Percentiles rank a stretch among this genome's conserved stretches.
phyloP scores from a whole-genome alignment of 768 basidiomycete species.

The Amanita jacksonii region DNA sequence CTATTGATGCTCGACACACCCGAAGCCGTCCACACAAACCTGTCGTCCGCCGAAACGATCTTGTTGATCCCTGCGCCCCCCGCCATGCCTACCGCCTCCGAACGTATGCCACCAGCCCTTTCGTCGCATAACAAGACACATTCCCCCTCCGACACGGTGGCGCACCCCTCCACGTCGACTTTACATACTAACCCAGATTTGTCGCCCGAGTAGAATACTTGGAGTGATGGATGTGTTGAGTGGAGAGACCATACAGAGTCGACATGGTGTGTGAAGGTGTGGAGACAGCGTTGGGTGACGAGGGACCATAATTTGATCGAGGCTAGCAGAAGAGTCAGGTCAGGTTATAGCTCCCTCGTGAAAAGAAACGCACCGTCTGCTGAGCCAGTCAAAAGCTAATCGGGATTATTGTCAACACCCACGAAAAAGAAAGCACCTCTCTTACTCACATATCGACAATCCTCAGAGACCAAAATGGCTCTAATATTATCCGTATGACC shows the following conservation, averaged over 20 bases:
- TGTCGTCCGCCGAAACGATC: constrained; percentile 69
- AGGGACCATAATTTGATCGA: constrained; percentile 96
- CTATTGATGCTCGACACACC: constrained; percentile 73
- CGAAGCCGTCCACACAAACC: constrained; percentile 83
- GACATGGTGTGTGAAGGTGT: constrained; percentile 93
- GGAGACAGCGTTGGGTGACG: constrained; percentile 77
- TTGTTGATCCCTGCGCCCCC: constrained; percentile 45
- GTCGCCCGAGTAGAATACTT: constrained; percentile 92
- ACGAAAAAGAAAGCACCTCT: not conserved
- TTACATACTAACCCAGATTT: constrained; percentile 82
- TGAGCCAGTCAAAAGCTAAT: constrained; percentile 73
- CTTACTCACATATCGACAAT: constrained; percentile 75
- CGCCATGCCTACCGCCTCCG: too few species aligned
- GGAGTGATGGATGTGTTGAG: constrained; percentile 78
- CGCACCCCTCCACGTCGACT: constrained; percentile 80
- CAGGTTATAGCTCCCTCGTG: too few species aligned
- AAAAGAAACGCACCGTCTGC: constrained; percentile 46
- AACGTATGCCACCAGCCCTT: constrained; percentile 18
- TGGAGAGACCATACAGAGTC: constrained; percentile 92
- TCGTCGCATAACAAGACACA: constrained; percentile 79
- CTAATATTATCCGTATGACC: constrained; percentile 98
- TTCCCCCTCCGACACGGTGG: constrained; percentile 80
- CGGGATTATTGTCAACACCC: constrained; percentile 1
- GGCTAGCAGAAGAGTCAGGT: constrained; percentile 25
- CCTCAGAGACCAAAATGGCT: constrained; percentile 80